Conservation (phyloP, 2,329 filamentous ascomycete genomes). For the Calonectria pseudoreteaudii region DNA sequence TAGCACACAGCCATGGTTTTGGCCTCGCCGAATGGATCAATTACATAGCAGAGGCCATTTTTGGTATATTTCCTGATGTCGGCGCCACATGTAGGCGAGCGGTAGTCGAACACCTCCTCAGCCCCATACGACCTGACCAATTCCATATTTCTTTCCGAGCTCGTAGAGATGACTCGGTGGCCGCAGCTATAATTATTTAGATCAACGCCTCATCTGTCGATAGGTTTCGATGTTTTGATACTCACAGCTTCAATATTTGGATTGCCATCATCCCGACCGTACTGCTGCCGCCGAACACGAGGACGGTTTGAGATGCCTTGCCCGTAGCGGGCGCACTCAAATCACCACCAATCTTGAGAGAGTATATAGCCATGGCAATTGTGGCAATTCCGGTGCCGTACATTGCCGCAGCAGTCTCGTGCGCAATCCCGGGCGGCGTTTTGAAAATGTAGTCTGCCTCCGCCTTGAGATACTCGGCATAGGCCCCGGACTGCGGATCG, state of each 20-base stretch:
- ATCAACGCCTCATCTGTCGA: background rate
- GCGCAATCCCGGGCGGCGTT: constrained; percentile 28
- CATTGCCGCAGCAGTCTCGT: constrained; percentile 8
- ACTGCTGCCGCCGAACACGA: background rate
- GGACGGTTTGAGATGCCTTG: background rate
- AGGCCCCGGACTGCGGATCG: constrained; percentile 33
- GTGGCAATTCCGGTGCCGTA: background rate
- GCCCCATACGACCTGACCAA: constrained; percentile 54
- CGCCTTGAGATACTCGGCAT: constrained; percentile 33
- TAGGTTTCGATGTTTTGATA: background rate
- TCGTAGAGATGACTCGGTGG: background rate
- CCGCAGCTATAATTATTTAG: background rate
- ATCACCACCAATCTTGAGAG: background rate
- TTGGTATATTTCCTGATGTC: constrained; percentile 32
- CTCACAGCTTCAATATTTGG: background rate
- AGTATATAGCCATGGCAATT: background rate
- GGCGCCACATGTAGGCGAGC: constrained; percentile 25
- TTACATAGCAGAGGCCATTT: background rate
- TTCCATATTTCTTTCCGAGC: constrained; percentile 43
- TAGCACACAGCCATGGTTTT: constrained; percentile 48
- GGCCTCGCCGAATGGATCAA: background rate
- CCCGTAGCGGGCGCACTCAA: background rate
- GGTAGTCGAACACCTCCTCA: constrained; percentile 54
- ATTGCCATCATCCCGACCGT: background rate
- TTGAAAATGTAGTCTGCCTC: constrained; percentile 23